Conservation (phyloP, 176 grass and related monocot genomes). For the Thalia dealbata region DNA sequence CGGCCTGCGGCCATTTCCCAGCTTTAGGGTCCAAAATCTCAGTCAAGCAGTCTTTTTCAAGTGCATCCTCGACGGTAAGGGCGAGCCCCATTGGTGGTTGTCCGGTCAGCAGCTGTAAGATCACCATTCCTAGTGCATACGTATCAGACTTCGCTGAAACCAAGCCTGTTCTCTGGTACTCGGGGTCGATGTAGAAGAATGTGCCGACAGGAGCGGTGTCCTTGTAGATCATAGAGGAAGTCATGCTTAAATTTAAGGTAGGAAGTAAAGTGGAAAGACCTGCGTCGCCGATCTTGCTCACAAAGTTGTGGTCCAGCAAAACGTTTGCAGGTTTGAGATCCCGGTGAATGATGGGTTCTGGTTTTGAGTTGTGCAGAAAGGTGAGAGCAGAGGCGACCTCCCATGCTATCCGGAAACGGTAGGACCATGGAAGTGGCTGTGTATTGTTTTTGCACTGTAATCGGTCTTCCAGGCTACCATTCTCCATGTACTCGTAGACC, state of each 20-base stretch:
- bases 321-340: constrained; percentile 93
- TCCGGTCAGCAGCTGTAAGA: constrained; percentile 21
- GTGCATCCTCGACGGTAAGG: constrained; percentile 3
- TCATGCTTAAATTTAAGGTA: neutral
- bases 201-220: constrained; percentile 63
- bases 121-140: constrained; percentile 25
- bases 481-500: constrained; percentile 96
- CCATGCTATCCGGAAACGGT: constrained; percentile 50
- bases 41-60: constrained; percentile 1
- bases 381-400: constrained; percentile 50
- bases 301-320: constrained; percentile 58
- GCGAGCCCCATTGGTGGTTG: constrained; percentile 18
- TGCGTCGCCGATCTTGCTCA: constrained; percentile 78
- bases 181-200: constrained; percentile 87
- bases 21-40: constrained; percentile 17
- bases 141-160: constrained; percentile 19
- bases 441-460: constrained; percentile 45
- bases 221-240: constrained; percentile 38
- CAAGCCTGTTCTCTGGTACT: constrained; percentile 52
- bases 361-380: constrained; percentile 61
- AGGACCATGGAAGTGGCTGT: constrained; percentile 49
- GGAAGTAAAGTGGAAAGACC: constrained; percentile 76
- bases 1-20: constrained; percentile 6
- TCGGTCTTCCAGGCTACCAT: constrained; percentile 78
- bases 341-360: constrained; percentile 72